These are phyloP conservation scores for Warburgia ugandensis DNA, from an alignment of 164 flowering plant genomes.

Conservation along the genomic window DNA sequence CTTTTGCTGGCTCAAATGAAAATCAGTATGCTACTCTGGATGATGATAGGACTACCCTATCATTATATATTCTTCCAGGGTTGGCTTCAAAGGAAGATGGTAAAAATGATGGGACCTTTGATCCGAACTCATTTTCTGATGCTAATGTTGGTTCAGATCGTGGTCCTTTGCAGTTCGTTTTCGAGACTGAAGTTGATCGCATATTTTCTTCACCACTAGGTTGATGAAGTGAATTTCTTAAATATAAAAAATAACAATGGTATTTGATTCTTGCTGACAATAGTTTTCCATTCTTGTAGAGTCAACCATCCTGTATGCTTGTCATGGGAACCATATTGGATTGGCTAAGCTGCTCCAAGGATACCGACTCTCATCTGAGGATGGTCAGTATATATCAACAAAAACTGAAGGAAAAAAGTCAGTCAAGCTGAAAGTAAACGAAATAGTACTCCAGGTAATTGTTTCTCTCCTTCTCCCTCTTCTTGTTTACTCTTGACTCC, in stretches of 20 bases:
- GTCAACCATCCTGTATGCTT: constrained; percentile 86
- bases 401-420: constrained; percentile 73
- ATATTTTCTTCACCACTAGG: constrained; percentile 95
- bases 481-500: too few species aligned
- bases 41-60: constrained; percentile 73
- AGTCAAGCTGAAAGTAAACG: constrained; percentile 76
- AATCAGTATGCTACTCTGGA: constrained; percentile 88
- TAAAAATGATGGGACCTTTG: constrained; percentile 36
- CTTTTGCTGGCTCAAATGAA: constrained; percentile 83
- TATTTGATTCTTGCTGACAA: constrained; percentile 22
- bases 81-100: constrained; percentile 34
- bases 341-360: constrained; percentile 82
- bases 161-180: constrained; percentile 70
- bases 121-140: constrained; percentile 39
- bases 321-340: constrained; percentile 78
- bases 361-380: constrained; percentile 54
- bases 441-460: constrained; percentile 83
- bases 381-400: constrained; percentile 65
- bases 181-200: constrained; percentile 91
- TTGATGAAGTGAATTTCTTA: constrained; percentile 12
- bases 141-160: constrained; percentile 37
- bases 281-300: constrained; percentile 41
- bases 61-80: constrained; percentile 68
- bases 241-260: background rate
- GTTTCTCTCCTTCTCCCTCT: background rate